phyloP scores from a whole-genome alignment of 305 asterid species.

The Fraxinus albicans region DNA sequence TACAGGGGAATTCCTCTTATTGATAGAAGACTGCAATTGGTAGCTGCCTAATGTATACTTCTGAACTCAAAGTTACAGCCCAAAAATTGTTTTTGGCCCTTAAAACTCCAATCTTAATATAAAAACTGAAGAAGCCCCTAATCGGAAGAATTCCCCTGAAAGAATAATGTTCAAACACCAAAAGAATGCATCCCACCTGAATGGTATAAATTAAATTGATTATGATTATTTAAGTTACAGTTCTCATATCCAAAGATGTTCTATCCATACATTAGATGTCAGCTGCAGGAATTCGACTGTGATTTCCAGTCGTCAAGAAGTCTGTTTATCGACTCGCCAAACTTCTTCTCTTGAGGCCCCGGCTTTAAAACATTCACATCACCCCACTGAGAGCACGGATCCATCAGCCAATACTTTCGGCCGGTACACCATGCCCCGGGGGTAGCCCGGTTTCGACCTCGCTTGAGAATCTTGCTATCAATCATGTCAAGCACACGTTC shows the following conservation, averaged over 20 bases:
- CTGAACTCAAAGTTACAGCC: conserved; percentile 5
- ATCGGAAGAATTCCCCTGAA: conserved; percentile 32
- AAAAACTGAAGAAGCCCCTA: conserved; percentile 26
- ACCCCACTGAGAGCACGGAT: conserved; percentile 91
- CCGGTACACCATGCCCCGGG: conserved; percentile 96
- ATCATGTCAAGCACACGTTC: conserved; percentile 72
- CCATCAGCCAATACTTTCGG: conserved; percentile 61
- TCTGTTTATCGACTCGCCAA: conserved; percentile 47
- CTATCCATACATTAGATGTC: conserved; percentile 21
- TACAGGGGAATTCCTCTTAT: conserved; percentile 28
- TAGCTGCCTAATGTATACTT: conserved; percentile 32
- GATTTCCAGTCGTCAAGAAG: conserved; percentile 51
- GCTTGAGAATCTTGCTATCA: conserved; percentile 63
- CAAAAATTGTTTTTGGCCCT: conserved; percentile 15
- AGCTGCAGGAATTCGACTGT: conserved; percentile 60
- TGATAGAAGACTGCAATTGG: conserved; percentile 25
- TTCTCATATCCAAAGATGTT: not conserved
- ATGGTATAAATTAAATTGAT: conserved; percentile 13
- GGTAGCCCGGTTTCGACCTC: conserved; percentile 63
- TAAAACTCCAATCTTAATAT: conserved; percentile 28
- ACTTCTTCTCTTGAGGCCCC: conserved; percentile 54
- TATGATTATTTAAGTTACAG: not conserved
- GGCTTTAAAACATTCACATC: conserved; percentile 77
- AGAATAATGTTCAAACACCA: conserved; percentile 26
- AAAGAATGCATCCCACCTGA: conserved; percentile 29